Evolutionary conservation across 176 grass and related monocot genomes (phyloP), one percentile per base, ranked within the genome.

Genomic region (Juncus effusus): DNA sequence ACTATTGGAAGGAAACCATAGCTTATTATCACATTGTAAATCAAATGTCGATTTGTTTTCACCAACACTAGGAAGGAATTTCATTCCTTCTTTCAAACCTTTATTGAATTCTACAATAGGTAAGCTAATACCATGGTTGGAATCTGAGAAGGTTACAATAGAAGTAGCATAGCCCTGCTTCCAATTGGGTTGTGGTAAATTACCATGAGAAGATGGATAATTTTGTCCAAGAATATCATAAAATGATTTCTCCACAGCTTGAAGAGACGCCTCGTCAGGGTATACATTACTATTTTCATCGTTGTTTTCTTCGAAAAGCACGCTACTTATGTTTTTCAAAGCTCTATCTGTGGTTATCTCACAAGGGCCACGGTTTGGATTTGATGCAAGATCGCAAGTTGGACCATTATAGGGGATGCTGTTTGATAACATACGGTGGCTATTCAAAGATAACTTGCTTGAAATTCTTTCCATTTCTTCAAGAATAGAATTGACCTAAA

Each of bases 191-290:
- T 62, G 54, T 11, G 9, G 42, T 12, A 2, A 39, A 2, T 13
- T 13, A 54, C 19, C 3, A 58, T 65, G 64, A 0, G 51, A 62
- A 10, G 75, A 10, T 13, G 54, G 42, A 49, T 78, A 65, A 44
- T 78, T 78, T 64, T 78, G 61, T 40, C 54, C 75, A 41, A 78
- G 64, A 50, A 70, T 65, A 11, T 78, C 64, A 62, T 70, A 78
- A 13, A 78, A 78, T 5, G 75, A 67, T 7, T 78, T 70, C 42
- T 70, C 75, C 7, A 67, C 54, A 47, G 64, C 42, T 12, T 39
- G 64, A 47, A 78, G 19, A 39, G 55, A 62, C 8, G 39, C 36
- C 13, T 49, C 56, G 7, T 70, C 42, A 56, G 52, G 49, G 37
- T 53, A 64, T 44, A 44, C 70, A 54, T 62, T 68, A 15, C 62